Evolutionary conservation across 2,329 filamentous ascomycete genomes (phyloP).

Genomic region (Ascochyta viciae-villosae): DNA sequence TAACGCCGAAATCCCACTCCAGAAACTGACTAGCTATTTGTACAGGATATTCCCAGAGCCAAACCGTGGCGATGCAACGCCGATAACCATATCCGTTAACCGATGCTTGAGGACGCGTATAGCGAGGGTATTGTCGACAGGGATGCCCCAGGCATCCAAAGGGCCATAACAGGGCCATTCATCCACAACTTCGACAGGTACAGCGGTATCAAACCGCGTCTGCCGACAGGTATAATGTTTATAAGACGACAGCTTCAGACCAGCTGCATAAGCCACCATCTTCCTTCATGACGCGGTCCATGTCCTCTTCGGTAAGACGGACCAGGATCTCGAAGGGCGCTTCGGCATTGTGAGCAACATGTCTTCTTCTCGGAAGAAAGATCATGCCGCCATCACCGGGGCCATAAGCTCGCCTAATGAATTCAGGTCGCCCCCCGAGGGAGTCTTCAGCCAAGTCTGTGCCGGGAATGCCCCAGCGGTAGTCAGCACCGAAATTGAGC

Average conservation of each 20-base stretch:
- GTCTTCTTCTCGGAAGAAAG: slow-evolving; percentile 42
- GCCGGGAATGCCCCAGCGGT: slow-evolving; percentile 45
- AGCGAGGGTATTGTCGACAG: slow-evolving; percentile 21
- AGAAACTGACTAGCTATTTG: slow-evolving; percentile 30
- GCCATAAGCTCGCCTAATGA: slow-evolving; percentile 40
- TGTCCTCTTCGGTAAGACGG: slow-evolving; percentile 43
- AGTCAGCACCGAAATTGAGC: slow-evolving; percentile 44
- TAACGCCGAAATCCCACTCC: slow-evolving; percentile 16
- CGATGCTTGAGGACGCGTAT: slow-evolving; percentile 21
- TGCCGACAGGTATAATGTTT: slow-evolving; percentile 1
- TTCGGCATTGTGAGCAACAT: slow-evolving; percentile 29
- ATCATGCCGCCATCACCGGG: slow-evolving; percentile 45
- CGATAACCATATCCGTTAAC: slow-evolving; percentile 26
- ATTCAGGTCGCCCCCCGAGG: slow-evolving; percentile 42
- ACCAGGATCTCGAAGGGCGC: slow-evolving; percentile 47
- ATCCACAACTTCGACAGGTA: slow-evolving; percentile 4
- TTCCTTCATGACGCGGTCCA: slow-evolving; percentile 40
- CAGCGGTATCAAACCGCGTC: slow-evolving; percentile 6
- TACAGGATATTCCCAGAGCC: slow-evolving; percentile 47
- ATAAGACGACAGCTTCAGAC: slow-evolving; percentile 39
- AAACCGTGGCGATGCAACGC: slow-evolving; percentile 26
- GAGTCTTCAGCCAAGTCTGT: slow-evolving; percentile 32
- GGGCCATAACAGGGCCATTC: slow-evolving; percentile 13
- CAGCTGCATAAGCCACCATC: slow-evolving; percentile 38
- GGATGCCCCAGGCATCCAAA: slow-evolving; percentile 23